Conservation (phyloP, 129 eudicot species). For the Saposhnikovia divaricata region DNA sequence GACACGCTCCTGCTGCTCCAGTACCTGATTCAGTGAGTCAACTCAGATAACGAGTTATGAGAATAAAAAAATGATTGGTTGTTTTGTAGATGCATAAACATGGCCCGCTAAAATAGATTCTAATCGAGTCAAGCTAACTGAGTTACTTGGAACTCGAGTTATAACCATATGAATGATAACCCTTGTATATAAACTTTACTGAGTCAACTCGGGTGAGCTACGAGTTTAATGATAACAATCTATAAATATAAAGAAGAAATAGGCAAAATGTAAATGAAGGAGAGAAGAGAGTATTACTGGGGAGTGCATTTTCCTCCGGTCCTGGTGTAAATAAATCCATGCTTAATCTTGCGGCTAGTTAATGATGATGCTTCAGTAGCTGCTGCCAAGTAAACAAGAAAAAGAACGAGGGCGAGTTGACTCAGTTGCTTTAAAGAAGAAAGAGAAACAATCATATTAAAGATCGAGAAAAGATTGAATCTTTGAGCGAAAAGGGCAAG, state of each 20-base stretch:
- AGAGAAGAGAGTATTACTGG: conserved; percentile 38
- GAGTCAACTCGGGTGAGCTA: neutral
- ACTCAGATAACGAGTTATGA: too few relatives aligned
- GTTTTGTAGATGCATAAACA: neutral
- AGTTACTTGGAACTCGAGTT: too few relatives aligned
- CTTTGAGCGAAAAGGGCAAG: too few relatives aligned
- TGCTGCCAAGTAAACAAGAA: conserved; percentile 21
- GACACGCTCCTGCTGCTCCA: conserved; percentile 78
- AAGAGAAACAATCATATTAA: too few relatives aligned
- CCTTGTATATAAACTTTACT: neutral
- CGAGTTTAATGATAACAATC: neutral
- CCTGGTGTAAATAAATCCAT: conserved; percentile 69
- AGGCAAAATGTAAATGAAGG: too few relatives aligned
- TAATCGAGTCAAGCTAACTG: neutral
- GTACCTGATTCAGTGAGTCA: conserved; percentile 38
- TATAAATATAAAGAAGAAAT: neutral
- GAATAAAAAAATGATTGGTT: neutral
- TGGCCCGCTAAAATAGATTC: neutral
- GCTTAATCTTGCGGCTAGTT: conserved; percentile 15
- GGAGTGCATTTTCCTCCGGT: conserved; percentile 89
- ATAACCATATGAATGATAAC: too few relatives aligned
- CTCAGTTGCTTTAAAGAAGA: conserved; percentile 7
- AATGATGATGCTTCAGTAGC: conserved; percentile 14
- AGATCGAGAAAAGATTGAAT: too few relatives aligned
- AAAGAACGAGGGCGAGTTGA: conserved; percentile 25